A percentile compares a stretch with the other conserved stretches of the same genome.
These are phyloP conservation scores for Yamadazyma buinensis DNA, from an alignment of 1,139 yeast species.

Conservation along the genomic window DNA sequence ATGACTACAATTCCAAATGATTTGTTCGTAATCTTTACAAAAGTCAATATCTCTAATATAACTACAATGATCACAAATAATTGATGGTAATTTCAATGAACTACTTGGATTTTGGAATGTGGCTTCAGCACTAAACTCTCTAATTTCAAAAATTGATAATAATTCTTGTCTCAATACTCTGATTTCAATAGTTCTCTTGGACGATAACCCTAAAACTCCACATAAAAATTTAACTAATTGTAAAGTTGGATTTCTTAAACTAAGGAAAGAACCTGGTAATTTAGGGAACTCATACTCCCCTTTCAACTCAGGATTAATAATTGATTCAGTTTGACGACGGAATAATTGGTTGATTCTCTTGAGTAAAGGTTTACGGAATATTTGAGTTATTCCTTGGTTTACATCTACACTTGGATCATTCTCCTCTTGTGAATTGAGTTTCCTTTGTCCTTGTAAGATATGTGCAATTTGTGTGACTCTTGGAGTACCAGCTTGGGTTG, in stretches of 20 bases:
- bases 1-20: slow-evolving; percentile 63
- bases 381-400: slow-evolving; percentile 40
- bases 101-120: slow-evolving; percentile 75
- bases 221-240: slow-evolving; percentile 75
- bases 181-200: slow-evolving; percentile 64
- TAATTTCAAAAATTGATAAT: slow-evolving; percentile 66
- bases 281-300: slow-evolving; percentile 68
- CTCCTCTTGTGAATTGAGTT: slow-evolving; percentile 26
- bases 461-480: slow-evolving; percentile 66
- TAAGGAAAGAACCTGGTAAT: slow-evolving; percentile 66
- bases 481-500: slow-evolving; percentile 45
- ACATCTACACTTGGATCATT: slow-evolving; percentile 24
- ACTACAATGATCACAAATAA: slow-evolving; percentile 79
- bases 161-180: slow-evolving; percentile 73
- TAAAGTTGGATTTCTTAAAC: slow-evolving; percentile 66
- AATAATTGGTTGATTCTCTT: slow-evolving; percentile 65
- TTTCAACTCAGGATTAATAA: slow-evolving; percentile 61
- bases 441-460: slow-evolving; percentile 43
- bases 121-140: slow-evolving; percentile 81
- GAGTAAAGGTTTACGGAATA: slow-evolving; percentile 60
- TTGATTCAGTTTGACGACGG: slow-evolving; percentile 68
- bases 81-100: slow-evolving; percentile 60
- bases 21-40: slow-evolving; percentile 58
- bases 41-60: slow-evolving; percentile 73
- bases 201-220: slow-evolving; percentile 68